Evolutionary conservation across 495 filamentous ascomycete species (phyloP).

Genomic region (Friedmanniomyces endolithicus): DNA sequence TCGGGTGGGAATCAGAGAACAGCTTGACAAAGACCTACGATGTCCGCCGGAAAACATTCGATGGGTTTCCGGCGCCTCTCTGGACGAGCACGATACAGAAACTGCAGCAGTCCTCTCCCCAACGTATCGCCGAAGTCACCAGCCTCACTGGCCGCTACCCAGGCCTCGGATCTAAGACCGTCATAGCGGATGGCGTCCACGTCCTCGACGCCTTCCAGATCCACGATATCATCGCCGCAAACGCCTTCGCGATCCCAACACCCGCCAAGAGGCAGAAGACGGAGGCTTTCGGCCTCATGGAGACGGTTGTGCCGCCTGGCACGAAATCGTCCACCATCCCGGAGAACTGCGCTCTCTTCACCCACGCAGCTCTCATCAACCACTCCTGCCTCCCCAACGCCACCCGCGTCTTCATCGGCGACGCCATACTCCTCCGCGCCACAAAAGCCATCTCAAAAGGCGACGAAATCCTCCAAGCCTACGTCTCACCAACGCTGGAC

Average conservation of each 20-base stretch:
- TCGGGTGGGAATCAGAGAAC: constrained; percentile 8
- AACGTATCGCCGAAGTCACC: constrained; percentile 12
- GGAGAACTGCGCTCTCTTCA: constrained; percentile 18
- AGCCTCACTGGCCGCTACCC: constrained; percentile 12
- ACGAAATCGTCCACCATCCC: constrained; percentile 13
- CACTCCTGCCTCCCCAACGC: constrained; percentile 6
- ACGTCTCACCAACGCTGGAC: constrained; percentile 8
- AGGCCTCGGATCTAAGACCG: constrained; percentile 10
- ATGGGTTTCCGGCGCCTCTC: constrained; percentile 16
- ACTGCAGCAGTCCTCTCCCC: constrained; percentile 20
- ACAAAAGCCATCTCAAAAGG: background rate
- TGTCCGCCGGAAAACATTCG: constrained; percentile 16
- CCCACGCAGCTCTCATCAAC: constrained; percentile 4
- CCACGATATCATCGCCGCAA: constrained; percentile 29
- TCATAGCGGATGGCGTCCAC: constrained; percentile 14
- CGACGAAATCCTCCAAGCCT: constrained; percentile 5
- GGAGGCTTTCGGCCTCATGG: constrained; percentile 11
- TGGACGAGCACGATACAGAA: constrained; percentile 13
- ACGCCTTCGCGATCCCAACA: constrained; percentile 26
- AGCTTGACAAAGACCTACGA: constrained; percentile 21
- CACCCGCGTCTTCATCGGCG: background rate
- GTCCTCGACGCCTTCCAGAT: constrained; percentile 32
- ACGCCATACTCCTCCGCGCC: constrained; percentile 4
- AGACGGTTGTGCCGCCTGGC: constrained; percentile 19
- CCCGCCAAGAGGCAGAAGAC: background rate